Percentiles rank a stretch among this genome's conserved stretches.
These are phyloP conservation scores for Nemania serpens DNA, from an alignment of 2,329 filamentous ascomycete species.

Conservation along the genomic window DNA sequence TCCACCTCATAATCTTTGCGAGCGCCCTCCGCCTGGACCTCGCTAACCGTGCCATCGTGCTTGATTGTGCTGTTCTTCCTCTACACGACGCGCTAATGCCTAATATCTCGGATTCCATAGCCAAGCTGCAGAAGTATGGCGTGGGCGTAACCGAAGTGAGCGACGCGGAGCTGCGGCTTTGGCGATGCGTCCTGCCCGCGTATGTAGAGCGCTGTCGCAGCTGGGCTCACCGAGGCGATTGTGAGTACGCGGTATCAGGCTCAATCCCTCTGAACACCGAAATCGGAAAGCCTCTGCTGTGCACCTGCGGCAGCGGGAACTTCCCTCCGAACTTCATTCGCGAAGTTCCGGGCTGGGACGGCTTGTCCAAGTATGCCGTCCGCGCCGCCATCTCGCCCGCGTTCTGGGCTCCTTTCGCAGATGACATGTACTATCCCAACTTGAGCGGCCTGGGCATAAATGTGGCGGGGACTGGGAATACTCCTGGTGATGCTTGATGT, in stretches of 20 bases:
- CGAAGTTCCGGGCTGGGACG: slow-evolving; percentile 45
- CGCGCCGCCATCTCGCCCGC: slow-evolving; percentile 62
- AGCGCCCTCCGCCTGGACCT: too few species aligned
- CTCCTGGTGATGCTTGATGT: slow-evolving; percentile 3
- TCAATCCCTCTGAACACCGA: slow-evolving; percentile 42
- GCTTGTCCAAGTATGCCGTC: slow-evolving; percentile 50
- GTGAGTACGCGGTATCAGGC: slow-evolving; percentile 47
- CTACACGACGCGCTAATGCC: too few species aligned
- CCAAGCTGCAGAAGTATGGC: too few species aligned
- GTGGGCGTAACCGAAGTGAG: too few species aligned
- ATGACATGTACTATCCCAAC: slow-evolving; percentile 6
- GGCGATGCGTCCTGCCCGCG: slow-evolving; percentile 51
- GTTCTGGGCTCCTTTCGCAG: slow-evolving; percentile 46
- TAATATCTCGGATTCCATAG: too few species aligned
- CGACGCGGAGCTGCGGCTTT: slow-evolving; percentile 55
- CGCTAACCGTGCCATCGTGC: too few species aligned
- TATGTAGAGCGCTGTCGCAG: slow-evolving; percentile 53
- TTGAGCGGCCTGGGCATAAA: background rate
- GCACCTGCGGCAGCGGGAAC: slow-evolving; percentile 50
- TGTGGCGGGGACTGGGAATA: too few species aligned
- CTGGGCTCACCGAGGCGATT: slow-evolving; percentile 48
- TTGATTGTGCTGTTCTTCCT: too few species aligned
- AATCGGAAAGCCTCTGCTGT: slow-evolving; percentile 37
- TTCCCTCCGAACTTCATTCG: slow-evolving; percentile 47
- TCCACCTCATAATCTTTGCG: too few species aligned